phyloP scores from a whole-genome alignment of 805 yeast species.

The Sungouiella blattae region DNA sequence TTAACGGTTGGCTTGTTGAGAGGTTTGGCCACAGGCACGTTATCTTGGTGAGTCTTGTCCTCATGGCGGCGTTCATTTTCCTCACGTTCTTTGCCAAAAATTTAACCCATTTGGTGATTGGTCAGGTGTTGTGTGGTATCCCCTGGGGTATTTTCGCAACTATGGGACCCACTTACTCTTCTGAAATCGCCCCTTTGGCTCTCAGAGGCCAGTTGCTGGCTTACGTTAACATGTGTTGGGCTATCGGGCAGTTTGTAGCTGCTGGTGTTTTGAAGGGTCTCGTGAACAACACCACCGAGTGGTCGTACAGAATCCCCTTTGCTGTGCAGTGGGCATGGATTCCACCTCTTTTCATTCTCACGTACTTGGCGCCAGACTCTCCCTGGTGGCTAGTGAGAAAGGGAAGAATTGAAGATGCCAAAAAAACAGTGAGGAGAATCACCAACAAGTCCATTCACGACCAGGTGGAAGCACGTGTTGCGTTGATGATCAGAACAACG shows the following conservation, averaged over 20 bases:
- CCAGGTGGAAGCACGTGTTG: conserved; percentile 14
- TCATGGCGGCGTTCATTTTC: conserved; percentile 39
- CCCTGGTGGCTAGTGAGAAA: conserved; percentile 54
- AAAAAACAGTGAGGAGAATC: conserved; percentile 19
- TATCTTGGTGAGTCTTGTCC: conserved; percentile 23
- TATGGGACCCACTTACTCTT: conserved; percentile 51
- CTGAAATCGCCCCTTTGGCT: conserved; percentile 53
- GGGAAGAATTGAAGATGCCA: conserved; percentile 42
- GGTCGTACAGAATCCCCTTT: conserved; percentile 53
- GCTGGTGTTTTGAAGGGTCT: conserved; percentile 47
- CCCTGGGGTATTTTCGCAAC: conserved; percentile 58
- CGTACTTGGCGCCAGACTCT: conserved; percentile 51
- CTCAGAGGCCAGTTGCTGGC: conserved; percentile 50
- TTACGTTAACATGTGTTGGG: conserved; percentile 51
- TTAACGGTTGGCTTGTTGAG: conserved; percentile 42
- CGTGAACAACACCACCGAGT: conserved; percentile 16
- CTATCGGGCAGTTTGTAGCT: conserved; percentile 53
- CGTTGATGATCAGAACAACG: conserved; percentile 28
- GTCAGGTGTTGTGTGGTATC: conserved; percentile 44
- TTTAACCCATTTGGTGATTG: conserved; percentile 35
- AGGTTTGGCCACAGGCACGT: conserved; percentile 42
- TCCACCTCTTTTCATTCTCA: conserved; percentile 40
- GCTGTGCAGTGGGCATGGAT: conserved; percentile 64
- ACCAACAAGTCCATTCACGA: conserved; percentile 16
- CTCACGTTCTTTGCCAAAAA: conserved; percentile 45